Evolutionary conservation across 495 filamentous ascomycete genomes (phyloP).

Genomic region (Articulospora tetracladia): DNA sequence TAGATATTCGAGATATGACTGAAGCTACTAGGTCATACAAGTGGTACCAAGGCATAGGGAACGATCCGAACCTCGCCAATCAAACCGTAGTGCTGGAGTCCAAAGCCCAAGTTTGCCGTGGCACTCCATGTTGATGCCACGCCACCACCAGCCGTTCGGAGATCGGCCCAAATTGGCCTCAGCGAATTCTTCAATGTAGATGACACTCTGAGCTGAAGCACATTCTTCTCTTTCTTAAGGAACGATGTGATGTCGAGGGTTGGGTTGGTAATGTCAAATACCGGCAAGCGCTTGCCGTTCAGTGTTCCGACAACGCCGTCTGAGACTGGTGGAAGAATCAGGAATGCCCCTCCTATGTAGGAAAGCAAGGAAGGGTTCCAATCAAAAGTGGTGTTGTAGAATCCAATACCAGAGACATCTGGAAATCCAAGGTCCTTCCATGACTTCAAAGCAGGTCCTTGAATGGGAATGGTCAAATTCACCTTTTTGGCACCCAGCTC

Average conservation of each 20-base stretch:
- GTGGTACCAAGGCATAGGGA: background rate
- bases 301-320: slow-evolving; percentile 29
- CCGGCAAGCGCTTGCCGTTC: slow-evolving; percentile 23
- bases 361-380: slow-evolving; percentile 26
- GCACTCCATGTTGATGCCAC: background rate
- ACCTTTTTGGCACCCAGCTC: slow-evolving; percentile 22
- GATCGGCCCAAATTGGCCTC: slow-evolving; percentile 8
- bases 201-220: slow-evolving; percentile 17
- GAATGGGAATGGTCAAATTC: slow-evolving; percentile 32
- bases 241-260: slow-evolving; percentile 23
- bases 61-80: background rate
- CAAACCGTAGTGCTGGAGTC: background rate
- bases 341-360: slow-evolving; percentile 13
- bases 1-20: background rate
- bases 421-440: slow-evolving; percentile 37
- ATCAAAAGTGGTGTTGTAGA: slow-evolving; percentile 39
- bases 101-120: background rate
- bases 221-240: slow-evolving; percentile 20
- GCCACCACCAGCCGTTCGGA: background rate
- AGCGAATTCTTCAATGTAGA: slow-evolving; percentile 27
- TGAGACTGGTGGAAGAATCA: slow-evolving; percentile 31
- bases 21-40: background rate
- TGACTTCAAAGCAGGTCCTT: slow-evolving; percentile 28
- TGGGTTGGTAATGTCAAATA: slow-evolving; percentile 24
- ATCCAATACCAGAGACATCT: slow-evolving; percentile 43